Conservation (phyloP, 1,284 basidiomycete genomes). For the Marasmius fiardii region DNA sequence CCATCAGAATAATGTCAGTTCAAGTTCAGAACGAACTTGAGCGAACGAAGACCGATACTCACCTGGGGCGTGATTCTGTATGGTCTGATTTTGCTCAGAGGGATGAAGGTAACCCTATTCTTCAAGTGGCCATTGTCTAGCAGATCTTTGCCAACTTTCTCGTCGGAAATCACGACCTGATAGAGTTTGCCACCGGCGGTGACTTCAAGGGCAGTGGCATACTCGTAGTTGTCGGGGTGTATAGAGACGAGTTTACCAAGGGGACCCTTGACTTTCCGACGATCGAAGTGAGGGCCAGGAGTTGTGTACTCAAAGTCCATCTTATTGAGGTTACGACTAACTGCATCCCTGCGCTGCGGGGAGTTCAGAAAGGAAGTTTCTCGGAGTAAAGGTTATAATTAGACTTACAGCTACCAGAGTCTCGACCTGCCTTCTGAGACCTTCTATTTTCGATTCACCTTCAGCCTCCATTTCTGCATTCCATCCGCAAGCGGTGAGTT, state of each 20-base stretch:
- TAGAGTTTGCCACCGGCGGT: constrained; percentile 91
- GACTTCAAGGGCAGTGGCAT: constrained; percentile 91
- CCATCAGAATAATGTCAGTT: constrained; percentile 5
- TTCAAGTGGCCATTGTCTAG: constrained; percentile 79
- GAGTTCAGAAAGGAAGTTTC: constrained; percentile 5
- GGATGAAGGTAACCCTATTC: constrained; percentile 93
- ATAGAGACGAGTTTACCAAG: constrained; percentile 86
- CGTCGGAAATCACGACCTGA: constrained; percentile 93
- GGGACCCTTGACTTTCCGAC: constrained; percentile 87
- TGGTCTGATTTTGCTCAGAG: constrained; percentile 87
- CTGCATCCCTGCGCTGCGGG: constrained; percentile 64
- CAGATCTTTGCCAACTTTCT: constrained; percentile 84
- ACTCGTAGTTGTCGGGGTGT: constrained; percentile 66
- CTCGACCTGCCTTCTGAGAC: constrained; percentile 57
- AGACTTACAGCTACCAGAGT: constrained; percentile 61
- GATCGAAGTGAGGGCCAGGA: constrained; percentile 83
- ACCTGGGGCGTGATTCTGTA: constrained; percentile 65
- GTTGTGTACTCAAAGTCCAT: constrained; percentile 85
- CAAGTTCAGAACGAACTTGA: too few relatives aligned
- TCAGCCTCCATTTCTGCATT: constrained; percentile 73
- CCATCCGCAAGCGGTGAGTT: constrained; percentile 73
- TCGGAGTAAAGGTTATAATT: constrained; percentile 4
- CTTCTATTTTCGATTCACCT: constrained; percentile 54
- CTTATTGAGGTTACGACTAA: constrained; percentile 67
- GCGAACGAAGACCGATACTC: constrained; percentile 17